These are phyloP conservation scores for Penicillium waksmanii DNA, from an alignment of 495 filamentous ascomycete species.

Conservation along the genomic window DNA sequence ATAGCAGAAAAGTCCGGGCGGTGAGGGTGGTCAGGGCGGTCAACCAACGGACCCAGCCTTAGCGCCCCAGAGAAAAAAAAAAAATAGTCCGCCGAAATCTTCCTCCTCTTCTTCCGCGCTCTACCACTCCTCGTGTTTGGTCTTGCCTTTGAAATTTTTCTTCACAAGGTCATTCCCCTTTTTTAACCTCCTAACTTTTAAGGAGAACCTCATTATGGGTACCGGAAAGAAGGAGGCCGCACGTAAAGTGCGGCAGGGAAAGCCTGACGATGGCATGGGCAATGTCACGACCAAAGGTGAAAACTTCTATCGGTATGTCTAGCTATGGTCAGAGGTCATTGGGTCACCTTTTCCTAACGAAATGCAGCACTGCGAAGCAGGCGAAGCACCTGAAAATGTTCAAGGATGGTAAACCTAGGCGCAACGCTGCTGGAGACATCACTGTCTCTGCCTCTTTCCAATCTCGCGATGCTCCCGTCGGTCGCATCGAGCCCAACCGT, in stretches of 20 bases:
- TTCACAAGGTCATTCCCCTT: slow-evolving; percentile 23
- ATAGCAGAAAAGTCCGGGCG: slow-evolving; percentile 7
- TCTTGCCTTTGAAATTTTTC: slow-evolving; percentile 35
- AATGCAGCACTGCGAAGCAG: slow-evolving; percentile 68
- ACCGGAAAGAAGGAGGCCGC: slow-evolving; percentile 90
- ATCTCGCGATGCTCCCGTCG: slow-evolving; percentile 74
- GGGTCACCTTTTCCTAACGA: neutral
- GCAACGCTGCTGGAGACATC: slow-evolving; percentile 76
- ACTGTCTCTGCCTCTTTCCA: slow-evolving; percentile 85
- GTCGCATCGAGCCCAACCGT: slow-evolving; percentile 90
- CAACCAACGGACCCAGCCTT: neutral
- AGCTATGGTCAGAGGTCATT: neutral
- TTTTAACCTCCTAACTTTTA: slow-evolving; percentile 22
- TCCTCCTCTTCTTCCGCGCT: slow-evolving; percentile 41
- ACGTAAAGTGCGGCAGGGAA: slow-evolving; percentile 80
- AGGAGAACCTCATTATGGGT: slow-evolving; percentile 68
- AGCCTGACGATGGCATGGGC: slow-evolving; percentile 78
- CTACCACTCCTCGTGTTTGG: slow-evolving; percentile 39
- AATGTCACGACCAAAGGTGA: slow-evolving; percentile 95
- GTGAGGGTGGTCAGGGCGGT: neutral
- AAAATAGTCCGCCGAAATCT: slow-evolving; percentile 33
- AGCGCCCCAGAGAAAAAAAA: slow-evolving; percentile 16
- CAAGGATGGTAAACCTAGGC: slow-evolving; percentile 77
- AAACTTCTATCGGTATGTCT: slow-evolving; percentile 82
- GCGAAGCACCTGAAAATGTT: slow-evolving; percentile 82